Evolutionary conservation across 2,329 filamentous ascomycete species (phyloP).

Genomic region (Pyrenochaeta sp.): DNA sequence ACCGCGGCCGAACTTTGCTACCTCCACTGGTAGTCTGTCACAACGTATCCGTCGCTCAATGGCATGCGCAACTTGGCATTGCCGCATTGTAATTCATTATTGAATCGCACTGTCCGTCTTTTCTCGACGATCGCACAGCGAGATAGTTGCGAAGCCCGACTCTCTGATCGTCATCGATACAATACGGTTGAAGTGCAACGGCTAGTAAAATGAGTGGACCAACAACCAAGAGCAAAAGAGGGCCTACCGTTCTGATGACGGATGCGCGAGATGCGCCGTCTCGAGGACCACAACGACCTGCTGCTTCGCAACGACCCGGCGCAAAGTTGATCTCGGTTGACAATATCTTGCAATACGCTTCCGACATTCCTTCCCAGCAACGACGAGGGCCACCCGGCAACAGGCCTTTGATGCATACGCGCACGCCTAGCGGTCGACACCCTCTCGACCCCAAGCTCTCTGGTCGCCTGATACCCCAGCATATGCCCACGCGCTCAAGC

Average conservation of each 20-base stretch:
- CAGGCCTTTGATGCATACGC: conserved; percentile 56
- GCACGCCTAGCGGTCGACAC: conserved; percentile 61
- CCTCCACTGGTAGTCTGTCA: background rate
- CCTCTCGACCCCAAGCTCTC: conserved; percentile 64
- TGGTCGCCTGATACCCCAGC: conserved; percentile 64
- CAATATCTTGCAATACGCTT: conserved; percentile 91
- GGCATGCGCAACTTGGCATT: background rate
- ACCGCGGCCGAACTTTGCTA: conserved; percentile 18
- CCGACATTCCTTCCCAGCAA: conserved; percentile 94
- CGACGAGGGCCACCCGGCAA: conserved; percentile 74
- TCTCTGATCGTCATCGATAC: conserved; percentile 10
- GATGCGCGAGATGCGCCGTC: conserved; percentile 61
- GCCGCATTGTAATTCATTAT: background rate
- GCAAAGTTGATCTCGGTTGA: conserved; percentile 87
- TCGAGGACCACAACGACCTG: conserved; percentile 33
- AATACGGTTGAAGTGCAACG: conserved; percentile 9
- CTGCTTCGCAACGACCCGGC: conserved; percentile 45
- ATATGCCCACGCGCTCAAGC: conserved; percentile 84
- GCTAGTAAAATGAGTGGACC: conserved; percentile 40
- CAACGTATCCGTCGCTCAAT: background rate
- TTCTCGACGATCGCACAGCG: background rate
- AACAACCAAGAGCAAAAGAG: conserved; percentile 48
- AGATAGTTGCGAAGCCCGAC: background rate
- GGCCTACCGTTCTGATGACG: conserved; percentile 59
- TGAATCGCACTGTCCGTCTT: background rate